A percentile compares a stretch with the other conserved stretches of the same genome.
These are phyloP conservation scores for Clonostachys chloroleuca DNA, from an alignment of 2,329 filamentous ascomycete species.

Conservation along the genomic window DNA sequence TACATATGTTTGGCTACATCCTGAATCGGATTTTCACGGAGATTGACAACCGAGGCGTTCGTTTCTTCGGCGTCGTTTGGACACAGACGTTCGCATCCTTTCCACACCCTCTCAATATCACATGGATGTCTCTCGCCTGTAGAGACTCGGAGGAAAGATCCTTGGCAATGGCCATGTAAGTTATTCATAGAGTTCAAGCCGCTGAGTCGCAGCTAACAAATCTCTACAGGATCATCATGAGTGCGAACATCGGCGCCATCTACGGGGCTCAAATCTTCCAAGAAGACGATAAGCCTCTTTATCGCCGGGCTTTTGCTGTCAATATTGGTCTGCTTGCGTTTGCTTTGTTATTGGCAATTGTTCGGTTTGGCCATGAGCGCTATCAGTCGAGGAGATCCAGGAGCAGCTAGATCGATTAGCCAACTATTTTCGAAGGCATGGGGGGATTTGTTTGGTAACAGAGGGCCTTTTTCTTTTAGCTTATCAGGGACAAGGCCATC, in stretches of 20 bases:
- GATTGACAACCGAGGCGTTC: slow-evolving; percentile 29
- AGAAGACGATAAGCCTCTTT: slow-evolving; percentile 42
- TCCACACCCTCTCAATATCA: slow-evolving; percentile 53
- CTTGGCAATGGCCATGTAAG: slow-evolving; percentile 53
- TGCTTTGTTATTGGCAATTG: slow-evolving; percentile 30
- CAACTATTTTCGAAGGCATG: no score
- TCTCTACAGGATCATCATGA: slow-evolving; percentile 47
- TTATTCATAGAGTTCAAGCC: not conserved
- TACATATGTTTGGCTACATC: slow-evolving; percentile 45
- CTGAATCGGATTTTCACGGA: slow-evolving; percentile 49
- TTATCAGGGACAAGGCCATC: no score
- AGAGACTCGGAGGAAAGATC: slow-evolving; percentile 52
- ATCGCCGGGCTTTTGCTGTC: slow-evolving; percentile 44
- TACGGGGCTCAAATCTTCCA: slow-evolving; percentile 58
- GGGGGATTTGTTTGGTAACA: no score
- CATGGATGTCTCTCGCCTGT: slow-evolving; percentile 54
- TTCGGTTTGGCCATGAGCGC: slow-evolving; percentile 37
- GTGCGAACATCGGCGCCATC: slow-evolving; percentile 56
- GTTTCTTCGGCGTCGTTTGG: slow-evolving; percentile 52
- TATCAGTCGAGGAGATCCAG: not conserved
- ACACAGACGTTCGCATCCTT: slow-evolving; percentile 52
- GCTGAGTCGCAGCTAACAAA: no score
- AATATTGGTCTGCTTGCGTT: slow-evolving; percentile 35
- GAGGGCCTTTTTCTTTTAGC: no score
- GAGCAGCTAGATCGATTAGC: no score